Base-by-base conservation (phyloP, 805 yeast genomes). In the Saccharomyces eubayanus region DNA sequence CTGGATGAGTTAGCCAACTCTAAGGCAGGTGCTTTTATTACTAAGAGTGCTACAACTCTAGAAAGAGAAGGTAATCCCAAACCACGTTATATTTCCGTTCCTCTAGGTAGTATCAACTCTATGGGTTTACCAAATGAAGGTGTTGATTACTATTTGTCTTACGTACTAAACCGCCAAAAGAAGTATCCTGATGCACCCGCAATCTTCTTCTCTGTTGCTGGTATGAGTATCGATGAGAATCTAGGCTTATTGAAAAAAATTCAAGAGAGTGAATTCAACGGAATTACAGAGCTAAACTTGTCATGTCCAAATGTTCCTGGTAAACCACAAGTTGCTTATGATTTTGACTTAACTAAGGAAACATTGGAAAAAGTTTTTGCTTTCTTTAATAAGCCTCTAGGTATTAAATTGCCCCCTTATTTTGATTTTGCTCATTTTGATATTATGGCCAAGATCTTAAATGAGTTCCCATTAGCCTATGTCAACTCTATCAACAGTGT, bases 281-380 rank as follows among this genome's bases (percentile, higher is more conserved):
- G 69, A 31, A 51, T 63, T 29, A 63, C 68, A 2, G 70, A 66
- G 52, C 52, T 66, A 27, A 65, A 66, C 51, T 46, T 65, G 36
- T 66, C 70, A 2, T 66, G 69, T 53, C 70, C 70, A n/a, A 66
- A 66, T 47, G 68, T 66, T n/a, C 68, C 69, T 20, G 70, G 70
- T 43, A 64, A 66, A 51, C 70, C 69, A 48, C 69, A 66, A 53
- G 64, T 66, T 31, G 70, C 68, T 5, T 66, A 66, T 48, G 69
- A 66, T 53, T 66, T 63, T 51, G 68, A 64, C 20, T 50, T 62
- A 28, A 62, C 69, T 3, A 50, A 59, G 31, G 61, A 60, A 53
- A 63, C 62, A 31, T 48, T 66, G 48, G 55, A 58, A 0, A 56
- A 58, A 52, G 68, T 60, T 8, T 66, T 66, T 51, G 48, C 54